phyloP scores from a whole-genome alignment of 148 eudicot species.

The Rhododendron molle region DNA sequence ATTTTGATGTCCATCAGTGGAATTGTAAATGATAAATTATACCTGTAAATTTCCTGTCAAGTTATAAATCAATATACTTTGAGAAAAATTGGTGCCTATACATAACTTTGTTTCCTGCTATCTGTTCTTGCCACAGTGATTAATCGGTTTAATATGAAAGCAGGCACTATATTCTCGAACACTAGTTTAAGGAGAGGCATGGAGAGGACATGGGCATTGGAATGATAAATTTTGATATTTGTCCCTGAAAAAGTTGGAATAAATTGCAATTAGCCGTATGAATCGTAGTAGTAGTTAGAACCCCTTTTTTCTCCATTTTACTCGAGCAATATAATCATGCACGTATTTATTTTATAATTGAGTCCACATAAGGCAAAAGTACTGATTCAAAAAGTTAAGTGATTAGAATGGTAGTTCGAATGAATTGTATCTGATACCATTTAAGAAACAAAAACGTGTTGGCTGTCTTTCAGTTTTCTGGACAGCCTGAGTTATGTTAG shows the following conservation, averaged over 20 bases:
- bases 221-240: not conserved
- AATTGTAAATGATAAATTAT: not conserved
- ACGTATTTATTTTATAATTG: too few relatives aligned
- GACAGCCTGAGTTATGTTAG: not conserved
- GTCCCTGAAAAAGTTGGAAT: not conserved
- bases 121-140: not conserved
- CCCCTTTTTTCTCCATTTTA: too few relatives aligned
- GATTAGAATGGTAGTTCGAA: not conserved
- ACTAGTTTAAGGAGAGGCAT: not conserved
- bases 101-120: not conserved
- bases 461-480: not conserved
- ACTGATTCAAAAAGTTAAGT: not conserved
- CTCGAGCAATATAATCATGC: not conserved
- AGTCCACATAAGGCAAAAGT: not conserved
- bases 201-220: not conserved
- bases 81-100: not conserved
- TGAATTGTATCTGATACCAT: not conserved
- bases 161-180: not conserved
- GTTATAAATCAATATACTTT: not conserved
- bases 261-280: not conserved
- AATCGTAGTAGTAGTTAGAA: not conserved
- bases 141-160: not conserved
- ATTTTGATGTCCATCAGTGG: not conserved
- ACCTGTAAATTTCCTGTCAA: not conserved
- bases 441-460: not conserved